phyloP scores from a whole-genome alignment of 768 basidiomycete genomes.

The Gymnopilus junonius region DNA sequence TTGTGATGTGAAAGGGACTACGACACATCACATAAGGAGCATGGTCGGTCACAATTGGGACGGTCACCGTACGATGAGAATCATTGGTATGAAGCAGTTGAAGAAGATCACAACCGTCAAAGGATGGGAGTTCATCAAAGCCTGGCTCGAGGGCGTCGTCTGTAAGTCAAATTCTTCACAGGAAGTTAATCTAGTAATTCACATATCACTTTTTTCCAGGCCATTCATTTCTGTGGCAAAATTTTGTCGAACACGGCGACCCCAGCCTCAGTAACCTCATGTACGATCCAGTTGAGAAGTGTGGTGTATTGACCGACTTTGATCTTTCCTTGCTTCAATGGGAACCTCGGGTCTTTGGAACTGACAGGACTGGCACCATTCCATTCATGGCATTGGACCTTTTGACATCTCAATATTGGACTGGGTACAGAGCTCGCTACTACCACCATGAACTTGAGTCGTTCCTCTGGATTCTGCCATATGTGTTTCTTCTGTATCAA shows the following conservation, averaged over 20 bases:
- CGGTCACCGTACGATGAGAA: slow-evolving; percentile 4
- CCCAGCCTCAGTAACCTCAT: slow-evolving; percentile 36
- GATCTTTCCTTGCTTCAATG: too few relatives aligned
- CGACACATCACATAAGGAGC: slow-evolving; percentile 9
- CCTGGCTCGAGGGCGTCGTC: slow-evolving; percentile 9
- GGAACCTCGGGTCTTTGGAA: too few relatives aligned
- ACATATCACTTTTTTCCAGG: not conserved
- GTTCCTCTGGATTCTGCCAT: too few relatives aligned
- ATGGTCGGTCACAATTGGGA: not conserved
- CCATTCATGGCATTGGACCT: too few relatives aligned
- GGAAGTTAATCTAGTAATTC: too few relatives aligned
- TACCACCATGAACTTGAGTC: too few relatives aligned
- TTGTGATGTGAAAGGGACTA: slow-evolving; percentile 3
- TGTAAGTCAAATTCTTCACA: slow-evolving; percentile 5
- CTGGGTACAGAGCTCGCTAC: too few relatives aligned
- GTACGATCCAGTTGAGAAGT: slow-evolving; percentile 20
- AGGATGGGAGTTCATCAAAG: too few relatives aligned
- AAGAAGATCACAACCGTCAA: not conserved
- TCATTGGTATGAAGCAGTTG: slow-evolving; percentile 6
- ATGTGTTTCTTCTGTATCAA: too few relatives aligned
- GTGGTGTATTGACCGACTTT: slow-evolving; percentile 35
- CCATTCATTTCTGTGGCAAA: slow-evolving; percentile 34
- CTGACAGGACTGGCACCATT: slow-evolving; percentile 20
- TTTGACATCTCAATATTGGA: too few relatives aligned
- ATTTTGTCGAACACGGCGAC: slow-evolving; percentile 31